Conservation (phyloP, 805 yeast genomes). For the Yamadazyma phyllophila region DNA sequence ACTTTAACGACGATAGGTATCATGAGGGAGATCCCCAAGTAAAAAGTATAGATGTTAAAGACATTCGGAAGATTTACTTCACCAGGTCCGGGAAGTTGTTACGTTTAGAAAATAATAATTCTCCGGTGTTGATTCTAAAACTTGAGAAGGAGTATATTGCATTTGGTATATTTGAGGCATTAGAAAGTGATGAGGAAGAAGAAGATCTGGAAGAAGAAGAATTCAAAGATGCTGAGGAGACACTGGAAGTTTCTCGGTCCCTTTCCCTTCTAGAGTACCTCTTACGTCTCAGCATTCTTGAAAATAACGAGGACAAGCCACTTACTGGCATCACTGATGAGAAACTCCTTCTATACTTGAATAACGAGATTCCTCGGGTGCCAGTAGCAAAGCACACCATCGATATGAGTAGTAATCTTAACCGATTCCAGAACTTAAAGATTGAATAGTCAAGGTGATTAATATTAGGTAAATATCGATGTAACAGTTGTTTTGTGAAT, state of each 20-base stretch:
- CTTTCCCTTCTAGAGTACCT: conserved; percentile 64
- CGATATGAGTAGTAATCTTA: conserved; percentile 30
- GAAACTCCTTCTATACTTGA: conserved; percentile 55
- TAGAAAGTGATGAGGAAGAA: conserved; percentile 23
- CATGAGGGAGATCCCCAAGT: conserved; percentile 54
- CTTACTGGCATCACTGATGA: conserved; percentile 63
- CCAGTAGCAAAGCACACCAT: not conserved
- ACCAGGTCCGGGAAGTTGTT: conserved; percentile 68
- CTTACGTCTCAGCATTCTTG: conserved; percentile 57
- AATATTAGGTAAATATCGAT: not conserved
- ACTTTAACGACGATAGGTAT: conserved; percentile 67
- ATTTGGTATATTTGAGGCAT: conserved; percentile 30
- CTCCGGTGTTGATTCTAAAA: conserved; percentile 69
- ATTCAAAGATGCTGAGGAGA: conserved; percentile 7
- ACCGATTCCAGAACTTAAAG: conserved; percentile 28
- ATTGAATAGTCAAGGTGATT: conserved; percentile 9
- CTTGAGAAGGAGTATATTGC: conserved; percentile 50
- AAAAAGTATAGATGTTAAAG: conserved; percentile 34
- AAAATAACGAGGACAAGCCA: conserved; percentile 55
- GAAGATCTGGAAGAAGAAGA: conserved; percentile 21
- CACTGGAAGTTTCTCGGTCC: conserved; percentile 9
- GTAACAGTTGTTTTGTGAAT: not conserved
- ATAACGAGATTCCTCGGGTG: conserved; percentile 47
- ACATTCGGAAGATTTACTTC: conserved; percentile 56
- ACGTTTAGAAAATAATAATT: conserved; percentile 56